These are phyloP conservation scores for Fusarium ambrosium DNA, from an alignment of 2,329 filamentous ascomycete genomes.

Conservation along the genomic window DNA sequence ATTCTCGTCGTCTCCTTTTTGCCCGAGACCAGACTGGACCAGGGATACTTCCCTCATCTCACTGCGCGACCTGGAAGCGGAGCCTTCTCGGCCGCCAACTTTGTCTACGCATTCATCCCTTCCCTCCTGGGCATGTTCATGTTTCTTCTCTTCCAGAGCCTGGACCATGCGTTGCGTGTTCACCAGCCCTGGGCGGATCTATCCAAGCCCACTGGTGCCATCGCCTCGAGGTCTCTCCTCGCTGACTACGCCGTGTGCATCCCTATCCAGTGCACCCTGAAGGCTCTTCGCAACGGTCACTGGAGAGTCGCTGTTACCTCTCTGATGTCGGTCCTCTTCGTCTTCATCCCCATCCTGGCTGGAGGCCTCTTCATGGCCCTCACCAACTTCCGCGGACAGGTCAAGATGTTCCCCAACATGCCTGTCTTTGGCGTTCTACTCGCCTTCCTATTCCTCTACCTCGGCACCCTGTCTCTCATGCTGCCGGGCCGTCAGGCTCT, in stretches of 20 bases:
- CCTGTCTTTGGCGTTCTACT: slow-evolving; percentile 81
- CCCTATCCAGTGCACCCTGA: slow-evolving; percentile 70
- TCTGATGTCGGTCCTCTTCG: slow-evolving; percentile 69
- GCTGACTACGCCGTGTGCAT: slow-evolving; percentile 78
- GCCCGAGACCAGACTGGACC: slow-evolving; percentile 72
- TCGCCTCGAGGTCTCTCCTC: slow-evolving; percentile 74
- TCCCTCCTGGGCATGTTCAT: slow-evolving; percentile 75
- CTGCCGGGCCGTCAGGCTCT: slow-evolving; percentile 72
- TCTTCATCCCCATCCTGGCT: slow-evolving; percentile 75
- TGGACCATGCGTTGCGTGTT: slow-evolving; percentile 75
- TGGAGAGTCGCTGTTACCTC: slow-evolving; percentile 75
- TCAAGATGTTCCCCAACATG: slow-evolving; percentile 79
- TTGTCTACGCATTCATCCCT: slow-evolving; percentile 85
- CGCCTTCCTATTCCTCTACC: slow-evolving; percentile 78
- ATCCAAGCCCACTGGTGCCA: slow-evolving; percentile 66
- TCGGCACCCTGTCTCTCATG: slow-evolving; percentile 72
- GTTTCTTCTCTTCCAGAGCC: slow-evolving; percentile 75
- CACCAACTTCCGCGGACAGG: slow-evolving; percentile 64
- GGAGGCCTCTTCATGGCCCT: slow-evolving; percentile 82
- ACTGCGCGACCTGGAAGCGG: slow-evolving; percentile 68
- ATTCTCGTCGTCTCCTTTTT: slow-evolving; percentile 86
- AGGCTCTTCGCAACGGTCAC: slow-evolving; percentile 72
- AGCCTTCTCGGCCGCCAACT: slow-evolving; percentile 89
- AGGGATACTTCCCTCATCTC: slow-evolving; percentile 80
- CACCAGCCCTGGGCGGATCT: slow-evolving; percentile 79